Conservation (phyloP, 2,329 filamentous ascomycete genomes). For the Alternaria sp. region DNA sequence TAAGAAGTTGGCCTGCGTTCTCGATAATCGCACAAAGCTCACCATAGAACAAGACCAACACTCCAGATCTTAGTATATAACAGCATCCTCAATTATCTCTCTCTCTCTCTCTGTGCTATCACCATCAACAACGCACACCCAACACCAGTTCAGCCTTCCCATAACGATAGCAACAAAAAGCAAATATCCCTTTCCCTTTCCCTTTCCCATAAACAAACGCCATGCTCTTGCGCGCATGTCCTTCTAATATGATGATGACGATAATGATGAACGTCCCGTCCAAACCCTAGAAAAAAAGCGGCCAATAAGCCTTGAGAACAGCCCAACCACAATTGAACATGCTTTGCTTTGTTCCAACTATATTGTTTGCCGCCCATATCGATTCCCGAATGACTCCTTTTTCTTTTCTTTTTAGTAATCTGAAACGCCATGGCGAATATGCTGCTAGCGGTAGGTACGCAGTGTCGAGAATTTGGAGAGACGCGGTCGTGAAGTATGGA, state of each 20-base stretch:
- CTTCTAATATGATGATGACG: conserved; percentile 6
- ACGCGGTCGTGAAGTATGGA: conserved; percentile 7
- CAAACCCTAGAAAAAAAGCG: conserved; percentile 1
- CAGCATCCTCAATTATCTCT: background rate
- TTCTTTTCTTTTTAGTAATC: conserved; percentile 9
- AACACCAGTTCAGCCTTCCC: background rate
- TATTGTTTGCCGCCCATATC: conserved; percentile 3
- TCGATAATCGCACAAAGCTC: no score
- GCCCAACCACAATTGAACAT: background rate
- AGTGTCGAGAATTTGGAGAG: background rate
- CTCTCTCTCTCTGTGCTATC: background rate
- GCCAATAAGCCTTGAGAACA: background rate
- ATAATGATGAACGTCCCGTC: background rate
- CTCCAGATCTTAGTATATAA: background rate
- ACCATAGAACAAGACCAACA: background rate
- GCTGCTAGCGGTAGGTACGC: conserved; percentile 10
- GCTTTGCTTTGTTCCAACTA: conserved; percentile 5
- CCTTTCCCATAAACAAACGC: conserved; percentile 3
- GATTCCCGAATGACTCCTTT: conserved; percentile 11
- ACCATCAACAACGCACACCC: background rate
- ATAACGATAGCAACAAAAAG: background rate
- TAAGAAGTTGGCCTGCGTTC: rapidly evolving
- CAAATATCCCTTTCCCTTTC: background rate
- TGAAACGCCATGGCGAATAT: conserved; percentile 22
- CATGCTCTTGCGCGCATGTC: conserved; percentile 18